Conservation (phyloP, 805 yeast species). For the Candida sakaeoensis region DNA sequence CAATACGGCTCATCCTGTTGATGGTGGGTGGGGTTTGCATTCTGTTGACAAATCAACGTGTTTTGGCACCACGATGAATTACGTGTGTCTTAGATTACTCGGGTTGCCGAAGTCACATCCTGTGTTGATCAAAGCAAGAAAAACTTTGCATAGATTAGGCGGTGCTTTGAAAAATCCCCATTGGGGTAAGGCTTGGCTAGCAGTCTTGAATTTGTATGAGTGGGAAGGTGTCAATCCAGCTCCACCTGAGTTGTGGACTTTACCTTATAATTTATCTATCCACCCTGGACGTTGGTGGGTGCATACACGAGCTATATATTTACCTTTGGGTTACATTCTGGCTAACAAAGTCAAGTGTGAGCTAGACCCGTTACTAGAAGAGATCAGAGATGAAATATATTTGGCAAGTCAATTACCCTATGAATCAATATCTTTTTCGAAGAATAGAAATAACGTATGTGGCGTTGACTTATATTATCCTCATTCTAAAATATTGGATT, state of each 20-base stretch:
- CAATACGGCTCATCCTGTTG: conserved; percentile 94
- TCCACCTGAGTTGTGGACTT: conserved; percentile 89
- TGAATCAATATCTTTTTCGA: conserved; percentile 61
- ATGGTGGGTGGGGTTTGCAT: conserved; percentile 99
- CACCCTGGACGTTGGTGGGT: conserved; percentile 99
- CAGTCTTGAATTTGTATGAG: conserved; percentile 72
- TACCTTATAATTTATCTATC: conserved; percentile 76
- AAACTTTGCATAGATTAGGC: conserved; percentile 66
- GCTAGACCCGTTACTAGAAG: conserved; percentile 58
- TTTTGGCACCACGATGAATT: conserved; percentile 89
- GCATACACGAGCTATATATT: conserved; percentile 88
- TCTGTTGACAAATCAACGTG: conserved; percentile 90
- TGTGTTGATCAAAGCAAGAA: conserved; percentile 72
- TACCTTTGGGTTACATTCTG: conserved; percentile 80
- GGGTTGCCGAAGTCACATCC: conserved; percentile 76
- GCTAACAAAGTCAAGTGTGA: conserved; percentile 53
- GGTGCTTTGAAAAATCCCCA: conserved; percentile 92
- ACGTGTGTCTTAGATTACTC: conserved; percentile 72
- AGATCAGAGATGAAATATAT: conserved; percentile 79
- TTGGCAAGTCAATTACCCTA: conserved; percentile 45
- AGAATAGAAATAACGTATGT: conserved; percentile 79
- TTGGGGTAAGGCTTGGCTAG: conserved; percentile 96
- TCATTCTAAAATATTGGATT: conserved; percentile 65
- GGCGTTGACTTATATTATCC: conserved; percentile 94
- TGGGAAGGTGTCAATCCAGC: conserved; percentile 99